phyloP scores from a whole-genome alignment of 2,329 filamentous ascomycete species.

The Ceratocystis lukuohia region DNA sequence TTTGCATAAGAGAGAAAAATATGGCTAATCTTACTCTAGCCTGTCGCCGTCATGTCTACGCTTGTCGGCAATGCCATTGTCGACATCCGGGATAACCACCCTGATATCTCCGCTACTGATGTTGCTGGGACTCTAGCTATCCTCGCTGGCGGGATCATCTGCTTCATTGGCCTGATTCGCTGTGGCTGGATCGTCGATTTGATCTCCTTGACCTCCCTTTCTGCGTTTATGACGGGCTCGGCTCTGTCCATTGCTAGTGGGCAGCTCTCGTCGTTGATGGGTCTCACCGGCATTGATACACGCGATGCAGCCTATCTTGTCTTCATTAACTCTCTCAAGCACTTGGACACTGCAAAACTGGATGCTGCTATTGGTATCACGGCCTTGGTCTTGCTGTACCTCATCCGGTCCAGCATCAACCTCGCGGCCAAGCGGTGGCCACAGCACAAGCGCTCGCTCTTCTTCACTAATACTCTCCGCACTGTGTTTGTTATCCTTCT shows the following conservation, averaged over 20 bases:
- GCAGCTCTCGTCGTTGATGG: constrained; percentile 71
- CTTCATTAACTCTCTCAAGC: constrained; percentile 67
- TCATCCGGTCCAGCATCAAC: constrained; percentile 54
- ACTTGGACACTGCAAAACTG: constrained; percentile 51
- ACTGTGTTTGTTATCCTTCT: constrained; percentile 84
- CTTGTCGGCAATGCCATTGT: constrained; percentile 71
- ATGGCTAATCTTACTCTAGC: constrained; percentile 34
- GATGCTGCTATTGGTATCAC: constrained; percentile 84
- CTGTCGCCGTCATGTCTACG: constrained; percentile 90
- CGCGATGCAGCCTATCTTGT: constrained; percentile 68
- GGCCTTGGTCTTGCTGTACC: constrained; percentile 62
- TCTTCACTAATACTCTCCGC: constrained; percentile 82
- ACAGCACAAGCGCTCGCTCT: constrained; percentile 57
- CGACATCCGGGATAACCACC: constrained; percentile 43
- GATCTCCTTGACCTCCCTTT: constrained; percentile 79
- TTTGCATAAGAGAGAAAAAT: neutral
- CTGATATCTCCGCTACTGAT: constrained; percentile 46
- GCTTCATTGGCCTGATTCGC: constrained; percentile 63
- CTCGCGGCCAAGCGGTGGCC: constrained; percentile 56
- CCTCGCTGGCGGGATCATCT: constrained; percentile 63
- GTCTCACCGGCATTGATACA: constrained; percentile 60
- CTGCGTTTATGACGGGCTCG: constrained; percentile 93
- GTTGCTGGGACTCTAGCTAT: constrained; percentile 70
- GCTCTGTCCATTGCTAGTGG: constrained; percentile 78
- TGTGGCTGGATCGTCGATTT: constrained; percentile 86